A percentile compares a stretch with the other conserved stretches of the same genome.
phyloP scores from a whole-genome alignment of 2,329 filamentous ascomycete species.

The Penicillium sp. region DNA sequence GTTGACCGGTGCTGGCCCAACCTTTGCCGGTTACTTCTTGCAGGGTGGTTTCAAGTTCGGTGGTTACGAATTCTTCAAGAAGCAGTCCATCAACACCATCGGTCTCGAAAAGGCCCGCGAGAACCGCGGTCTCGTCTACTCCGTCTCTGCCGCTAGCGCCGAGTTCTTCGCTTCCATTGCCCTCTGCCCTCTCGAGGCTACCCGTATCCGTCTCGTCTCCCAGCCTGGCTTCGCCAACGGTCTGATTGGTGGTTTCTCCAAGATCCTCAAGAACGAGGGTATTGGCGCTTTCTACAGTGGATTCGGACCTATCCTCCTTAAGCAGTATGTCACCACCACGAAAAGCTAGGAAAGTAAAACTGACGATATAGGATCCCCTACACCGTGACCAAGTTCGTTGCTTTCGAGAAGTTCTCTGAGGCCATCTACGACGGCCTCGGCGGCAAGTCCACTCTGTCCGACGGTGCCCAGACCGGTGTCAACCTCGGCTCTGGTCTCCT shows the following conservation, averaged over 20 bases:
- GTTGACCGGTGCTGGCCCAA: constrained; percentile 79
- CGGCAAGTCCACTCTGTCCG: constrained; percentile 68
- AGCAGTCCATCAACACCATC: constrained; percentile 76
- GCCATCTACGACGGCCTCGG: constrained; percentile 58
- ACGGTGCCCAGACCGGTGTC: constrained; percentile 68
- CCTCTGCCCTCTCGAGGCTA: constrained; percentile 87
- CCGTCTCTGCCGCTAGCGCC: constrained; percentile 59
- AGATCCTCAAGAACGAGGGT: constrained; percentile 81
- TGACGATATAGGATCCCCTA: constrained; percentile 66
- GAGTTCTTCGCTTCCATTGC: constrained; percentile 64
- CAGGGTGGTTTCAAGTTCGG: constrained; percentile 92
- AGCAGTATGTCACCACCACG: constrained; percentile 59
- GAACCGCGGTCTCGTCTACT: constrained; percentile 79
- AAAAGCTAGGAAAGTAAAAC: not conserved
- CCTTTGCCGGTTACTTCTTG: constrained; percentile 86
- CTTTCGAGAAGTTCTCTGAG: constrained; percentile 85
- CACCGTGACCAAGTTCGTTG: constrained; percentile 94
- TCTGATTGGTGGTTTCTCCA: constrained; percentile 72
- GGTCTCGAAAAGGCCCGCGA: constrained; percentile 73
- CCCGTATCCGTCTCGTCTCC: constrained; percentile 88
- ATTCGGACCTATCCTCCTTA: constrained; percentile 83
- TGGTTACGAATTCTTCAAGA: constrained; percentile 95
- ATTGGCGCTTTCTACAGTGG: constrained; percentile 83
- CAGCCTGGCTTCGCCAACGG: constrained; percentile 81
- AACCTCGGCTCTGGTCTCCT: constrained; percentile 83